Base-by-base conservation (phyloP, 805 yeast genomes). In the Diddensiella transvaalensis region DNA sequence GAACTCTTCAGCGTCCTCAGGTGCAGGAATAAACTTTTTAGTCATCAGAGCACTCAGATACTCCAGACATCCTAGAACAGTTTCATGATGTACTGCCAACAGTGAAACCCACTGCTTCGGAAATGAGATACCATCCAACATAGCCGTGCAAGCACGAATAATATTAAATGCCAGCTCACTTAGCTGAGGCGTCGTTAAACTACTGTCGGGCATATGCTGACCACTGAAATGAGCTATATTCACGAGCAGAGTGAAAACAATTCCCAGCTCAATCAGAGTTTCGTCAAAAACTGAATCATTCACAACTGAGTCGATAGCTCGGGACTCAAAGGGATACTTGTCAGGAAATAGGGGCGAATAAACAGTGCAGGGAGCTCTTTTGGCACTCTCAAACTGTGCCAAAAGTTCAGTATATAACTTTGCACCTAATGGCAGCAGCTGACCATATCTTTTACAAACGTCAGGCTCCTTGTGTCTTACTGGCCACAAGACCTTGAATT, bases 221-320 rank as follows among this genome's bases (percentile, higher is more conserved):
- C 59, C 52, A 46, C 58, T 42, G 39, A 57, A 44, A 48, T 56
- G 48, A 49, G 59, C 56, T 46, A 63, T 42, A 40, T 60, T 49
- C 39, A 60, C 55, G 32, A 61, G 44, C 22, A 61, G 47, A 13
- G 81, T 71, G 43, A 60, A 52, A n/a, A 85, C 69, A 13, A 83
- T 75, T 4, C 83, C 72, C 42, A 87, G 62, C 61, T 88, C 96
- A 37, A 85, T 68, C 46, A 87, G 67, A 2, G 84, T 72, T 61
- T 88, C 96, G 22, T 82, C 87, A 48, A 85, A 71, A 1, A 74
- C 69, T 54, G 81, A 85, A 52, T 83, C 86, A 53, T 80, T 78
- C 17, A 86, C 85, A 39, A 82, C 72, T 0, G 95, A 83, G 60
- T 88, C 96, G 55, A 85, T 77, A 0, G 90, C 79, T 24, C 73